Evolutionary conservation across 768 basidiomycete species (phyloP), one percentile per base, ranked within the genome.

Genomic region (Tylopilus rubrobrunneus): DNA sequence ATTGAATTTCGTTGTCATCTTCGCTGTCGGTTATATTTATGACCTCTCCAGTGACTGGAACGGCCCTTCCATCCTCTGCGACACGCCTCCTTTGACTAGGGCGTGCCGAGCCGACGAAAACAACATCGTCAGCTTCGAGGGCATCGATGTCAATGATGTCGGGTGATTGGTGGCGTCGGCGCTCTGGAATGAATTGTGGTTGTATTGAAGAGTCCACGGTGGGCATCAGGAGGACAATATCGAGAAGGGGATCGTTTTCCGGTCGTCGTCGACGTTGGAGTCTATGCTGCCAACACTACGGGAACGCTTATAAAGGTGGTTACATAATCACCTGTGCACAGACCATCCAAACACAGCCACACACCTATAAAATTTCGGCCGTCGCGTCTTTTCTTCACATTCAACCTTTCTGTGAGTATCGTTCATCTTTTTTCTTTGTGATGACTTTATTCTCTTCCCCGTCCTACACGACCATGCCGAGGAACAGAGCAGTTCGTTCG

Each of bases 371-470:
- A 70, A 62, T 61, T 57, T 64, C 42, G n/a, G 31, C 14, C 3
- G 37, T 34, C 41, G 17, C n/a, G 11, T 45, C 2, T 34, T 41
- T 40, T 56, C 41, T 39, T 47, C 11, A 27, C 15, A n/a, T 54
- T 15, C 23, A 12, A 5, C 44, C 8, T 27, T 31, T 31, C 7
- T 42, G 64, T 70, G 11, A 59, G 67, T 66, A 4, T 45, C 27
- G 0, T 12, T 12, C 36, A 1, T 19, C 28, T 45, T 41, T 41
- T 10, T 5, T 31, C 7, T 23, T 11, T 42, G 56, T 34, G 85
- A 87, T 87, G 86, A 85, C 81, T 77, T 78, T 77, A 80, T 89
- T 89, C 87, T 89, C 86, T 89, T 89, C 87, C 87, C 87, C 87
- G 86, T 85, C 87, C 73, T 89, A 89, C 67, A 85, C 87, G 87